Evolutionary conservation across 257 asterid species (phyloP).

Genomic region (Salvia hispanica): DNA sequence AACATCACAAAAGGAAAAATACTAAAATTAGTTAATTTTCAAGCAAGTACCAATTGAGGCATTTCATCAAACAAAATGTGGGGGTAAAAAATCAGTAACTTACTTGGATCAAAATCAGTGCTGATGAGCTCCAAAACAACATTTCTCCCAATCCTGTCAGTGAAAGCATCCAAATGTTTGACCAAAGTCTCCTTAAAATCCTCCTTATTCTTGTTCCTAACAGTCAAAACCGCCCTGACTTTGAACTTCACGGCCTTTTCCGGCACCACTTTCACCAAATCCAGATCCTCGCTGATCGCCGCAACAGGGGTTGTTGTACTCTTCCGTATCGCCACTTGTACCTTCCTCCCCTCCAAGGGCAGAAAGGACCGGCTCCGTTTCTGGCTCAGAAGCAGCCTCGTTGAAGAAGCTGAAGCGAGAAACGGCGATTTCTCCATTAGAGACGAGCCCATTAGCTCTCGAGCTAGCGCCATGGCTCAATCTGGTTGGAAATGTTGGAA

Average conservation of each 20-base stretch:
- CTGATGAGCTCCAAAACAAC: slow-evolving; percentile 76
- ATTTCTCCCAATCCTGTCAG: slow-evolving; percentile 81
- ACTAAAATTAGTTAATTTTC: background rate
- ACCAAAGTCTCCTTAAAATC: slow-evolving; percentile 67
- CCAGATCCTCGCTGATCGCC: slow-evolving; percentile 77
- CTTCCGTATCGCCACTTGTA: slow-evolving; percentile 32
- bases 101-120: slow-evolving; percentile 81
- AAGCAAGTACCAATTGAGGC: background rate
- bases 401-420: slow-evolving; percentile 34
- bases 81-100: slow-evolving; percentile 12
- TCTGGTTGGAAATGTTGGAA: background rate
- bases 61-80: background rate
- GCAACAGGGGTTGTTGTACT: slow-evolving; percentile 48
- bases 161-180: slow-evolving; percentile 73
- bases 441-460: slow-evolving; percentile 65
- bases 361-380: slow-evolving; percentile 32
- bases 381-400: slow-evolving; percentile 27
- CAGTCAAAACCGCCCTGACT: slow-evolving; percentile 83
- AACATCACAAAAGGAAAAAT: background rate
- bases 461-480: slow-evolving; percentile 59
- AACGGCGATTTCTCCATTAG: slow-evolving; percentile 48
- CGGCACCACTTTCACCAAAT: slow-evolving; percentile 62
- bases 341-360: slow-evolving; percentile 40
- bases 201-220: slow-evolving; percentile 78
- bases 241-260: slow-evolving; percentile 72